These are phyloP conservation scores for Nephelium lappaceum DNA, from an alignment of 345 rosid species.

Conservation along the genomic window DNA sequence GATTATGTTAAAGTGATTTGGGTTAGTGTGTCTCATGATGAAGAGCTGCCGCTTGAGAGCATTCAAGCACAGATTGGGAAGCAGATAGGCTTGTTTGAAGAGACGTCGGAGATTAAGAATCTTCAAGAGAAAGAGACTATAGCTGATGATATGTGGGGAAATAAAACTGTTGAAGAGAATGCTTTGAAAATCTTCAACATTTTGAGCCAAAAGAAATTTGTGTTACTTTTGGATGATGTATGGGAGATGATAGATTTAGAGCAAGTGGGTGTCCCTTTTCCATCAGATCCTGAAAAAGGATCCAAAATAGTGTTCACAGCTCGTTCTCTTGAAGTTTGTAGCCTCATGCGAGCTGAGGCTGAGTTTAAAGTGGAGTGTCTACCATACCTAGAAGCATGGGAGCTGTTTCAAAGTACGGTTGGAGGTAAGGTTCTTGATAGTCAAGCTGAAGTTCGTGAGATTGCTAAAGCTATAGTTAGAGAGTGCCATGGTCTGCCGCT, in stretches of 20 bases:
- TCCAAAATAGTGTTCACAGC: constrained; percentile 19
- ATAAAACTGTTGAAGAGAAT: not conserved
- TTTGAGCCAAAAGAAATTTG: constrained; percentile 4
- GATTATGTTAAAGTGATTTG: too few relatives aligned
- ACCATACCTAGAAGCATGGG: not conserved
- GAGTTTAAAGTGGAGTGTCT: constrained; percentile 7
- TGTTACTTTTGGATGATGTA: constrained; percentile 13
- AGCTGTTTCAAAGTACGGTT: not conserved
- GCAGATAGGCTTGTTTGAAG: not conserved
- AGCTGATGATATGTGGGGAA: too few relatives aligned
- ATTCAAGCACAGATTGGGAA: not conserved
- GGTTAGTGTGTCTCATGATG: too few relatives aligned
- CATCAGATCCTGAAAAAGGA: constrained; percentile 1
- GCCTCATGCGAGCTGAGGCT: constrained; percentile 6
- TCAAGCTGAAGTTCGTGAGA: not conserved
- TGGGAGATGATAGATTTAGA: constrained; percentile 4
- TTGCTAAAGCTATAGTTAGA: not conserved
- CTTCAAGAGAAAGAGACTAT: not conserved
- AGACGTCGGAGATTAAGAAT: not conserved
- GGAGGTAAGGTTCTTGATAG: not conserved
- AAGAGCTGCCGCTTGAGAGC: too few relatives aligned
- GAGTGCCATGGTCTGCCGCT: too few relatives aligned
- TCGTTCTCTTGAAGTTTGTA: constrained; percentile 10
- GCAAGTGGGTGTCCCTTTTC: not conserved
- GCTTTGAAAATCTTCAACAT: not conserved